Base-by-base conservation (phyloP, 106 monocot species). In the Dioscorea alata region DNA sequence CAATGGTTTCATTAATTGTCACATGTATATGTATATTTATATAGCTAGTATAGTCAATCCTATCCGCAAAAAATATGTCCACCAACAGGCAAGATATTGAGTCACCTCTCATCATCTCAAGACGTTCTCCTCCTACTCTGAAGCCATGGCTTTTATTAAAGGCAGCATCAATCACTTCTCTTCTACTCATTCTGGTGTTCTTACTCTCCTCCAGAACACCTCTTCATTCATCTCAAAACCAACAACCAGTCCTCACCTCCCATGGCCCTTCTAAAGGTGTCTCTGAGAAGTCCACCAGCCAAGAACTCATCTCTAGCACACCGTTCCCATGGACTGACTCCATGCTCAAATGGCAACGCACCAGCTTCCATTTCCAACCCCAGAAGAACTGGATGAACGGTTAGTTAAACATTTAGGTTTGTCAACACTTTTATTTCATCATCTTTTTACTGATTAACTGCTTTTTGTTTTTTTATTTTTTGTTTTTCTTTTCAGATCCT, bases 331-430 rank as follows among this genome's bases (percentile, higher is more conserved):
- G 91, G 91, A 82, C 87, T 56, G 75, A 75, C 72, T 25, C 59
- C 62, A 82, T 80, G 91, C 85, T 91, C 50, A 23, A 20, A 16
- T 91, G 91, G 91, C 91, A 91, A 72, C 71, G 84, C 49, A 84
- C 91, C 15, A 71, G 75, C 58, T 91, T 65, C 84, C 91, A 91
- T 49, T 91, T 91, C 74, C 91, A 87, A 56, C 87, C 91, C 7
- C 66, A 78, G 66, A 74, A 82, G 71, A 91, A 91, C 52, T 91
- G 91, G 91, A 91, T 91, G 87, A 87, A 87, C 59, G 91, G 87
- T 91, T 42, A 10, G 34, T 3, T 7, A n/a, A 34, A 42, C 42
- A 42, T 42, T 8, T 42, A 42, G 6, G 0, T 42, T 10, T 42
- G 9, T 10, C 42, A 42, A 10, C 42, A 42, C 0, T 5, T 42